Conservation (phyloP, 345 rosid genomes). For the Camelina neglecta region DNA sequence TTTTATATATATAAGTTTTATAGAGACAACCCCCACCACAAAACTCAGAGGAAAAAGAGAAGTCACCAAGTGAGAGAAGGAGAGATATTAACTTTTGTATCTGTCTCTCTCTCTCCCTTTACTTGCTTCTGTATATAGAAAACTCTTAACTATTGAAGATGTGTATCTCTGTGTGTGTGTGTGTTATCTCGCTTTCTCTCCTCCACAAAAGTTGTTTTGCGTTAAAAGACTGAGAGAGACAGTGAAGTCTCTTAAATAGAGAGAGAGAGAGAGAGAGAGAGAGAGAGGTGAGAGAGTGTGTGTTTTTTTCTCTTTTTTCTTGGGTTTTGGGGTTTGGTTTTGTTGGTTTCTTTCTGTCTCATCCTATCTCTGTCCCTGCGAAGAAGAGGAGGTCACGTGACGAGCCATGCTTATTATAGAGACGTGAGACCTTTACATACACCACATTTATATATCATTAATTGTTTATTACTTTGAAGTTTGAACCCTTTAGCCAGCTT, state of each 20-base stretch:
- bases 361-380: conserved; percentile 43
- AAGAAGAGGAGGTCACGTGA: conserved; percentile 66
- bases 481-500: conserved; percentile 36
- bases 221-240: conserved; percentile 50
- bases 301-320: conserved; percentile 28
- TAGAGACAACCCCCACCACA: conserved; percentile 47
- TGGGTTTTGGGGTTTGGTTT: conserved; percentile 51
- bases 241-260: conserved; percentile 50
- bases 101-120: conserved; percentile 30
- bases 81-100: conserved; percentile 31
- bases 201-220: conserved; percentile 45
- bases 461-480: conserved; percentile 31
- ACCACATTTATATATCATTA: not conserved
- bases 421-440: conserved; percentile 42
- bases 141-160: conserved; percentile 47
- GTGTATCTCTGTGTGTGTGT: conserved; percentile 38
- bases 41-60: conserved; percentile 45
- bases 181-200: conserved; percentile 45
- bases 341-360: conserved; percentile 48
- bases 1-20: conserved; percentile 6
- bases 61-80: conserved; percentile 30
- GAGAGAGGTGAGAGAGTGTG: not conserved
- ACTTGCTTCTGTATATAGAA: conserved; percentile 46
- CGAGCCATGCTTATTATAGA: conserved; percentile 44
- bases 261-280: conserved; percentile 37